Conservation (phyloP, 257 asterid species). For the Ajuga chamaepitys region DNA sequence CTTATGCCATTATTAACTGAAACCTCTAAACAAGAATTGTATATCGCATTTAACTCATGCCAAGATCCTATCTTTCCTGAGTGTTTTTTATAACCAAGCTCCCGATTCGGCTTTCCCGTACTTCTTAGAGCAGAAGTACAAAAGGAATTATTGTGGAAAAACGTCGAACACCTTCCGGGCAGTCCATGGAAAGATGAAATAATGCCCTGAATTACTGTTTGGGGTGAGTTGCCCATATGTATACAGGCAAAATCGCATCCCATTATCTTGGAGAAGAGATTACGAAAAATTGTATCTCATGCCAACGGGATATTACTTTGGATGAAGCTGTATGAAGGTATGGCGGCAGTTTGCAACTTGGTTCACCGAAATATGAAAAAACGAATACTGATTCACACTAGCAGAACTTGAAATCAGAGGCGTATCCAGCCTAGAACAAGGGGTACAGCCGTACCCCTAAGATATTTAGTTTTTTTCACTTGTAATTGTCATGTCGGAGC, state of each 20-base stretch:
- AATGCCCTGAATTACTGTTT: slow-evolving; percentile 7
- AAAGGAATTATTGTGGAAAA: slow-evolving; percentile 20
- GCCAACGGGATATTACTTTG: background rate
- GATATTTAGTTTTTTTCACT: no score
- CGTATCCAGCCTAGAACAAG: no score
- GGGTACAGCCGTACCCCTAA: no score
- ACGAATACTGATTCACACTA: no score
- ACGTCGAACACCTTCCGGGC: slow-evolving; percentile 32
- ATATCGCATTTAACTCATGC: slow-evolving; percentile 7
- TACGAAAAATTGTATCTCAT: background rate
- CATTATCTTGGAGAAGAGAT: slow-evolving; percentile 16
- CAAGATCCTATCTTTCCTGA: slow-evolving; percentile 13
- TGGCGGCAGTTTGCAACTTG: no score
- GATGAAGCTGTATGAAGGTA: no score
- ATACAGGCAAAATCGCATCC: slow-evolving; percentile 28
- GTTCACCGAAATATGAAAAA: no score
- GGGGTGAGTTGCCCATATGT: slow-evolving; percentile 30
- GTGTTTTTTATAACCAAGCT: background rate
- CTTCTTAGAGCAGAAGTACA: slow-evolving; percentile 27
- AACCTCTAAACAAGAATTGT: slow-evolving; percentile 17
- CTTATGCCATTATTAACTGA: slow-evolving; percentile 18
- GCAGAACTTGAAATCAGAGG: no score
- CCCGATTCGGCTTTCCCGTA: slow-evolving; percentile 7
- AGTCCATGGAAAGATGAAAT: slow-evolving; percentile 20
- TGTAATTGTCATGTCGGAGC: no score